Evolutionary conservation across 148 eudicot genomes (phyloP).

Genomic region (Cornus kousa): DNA sequence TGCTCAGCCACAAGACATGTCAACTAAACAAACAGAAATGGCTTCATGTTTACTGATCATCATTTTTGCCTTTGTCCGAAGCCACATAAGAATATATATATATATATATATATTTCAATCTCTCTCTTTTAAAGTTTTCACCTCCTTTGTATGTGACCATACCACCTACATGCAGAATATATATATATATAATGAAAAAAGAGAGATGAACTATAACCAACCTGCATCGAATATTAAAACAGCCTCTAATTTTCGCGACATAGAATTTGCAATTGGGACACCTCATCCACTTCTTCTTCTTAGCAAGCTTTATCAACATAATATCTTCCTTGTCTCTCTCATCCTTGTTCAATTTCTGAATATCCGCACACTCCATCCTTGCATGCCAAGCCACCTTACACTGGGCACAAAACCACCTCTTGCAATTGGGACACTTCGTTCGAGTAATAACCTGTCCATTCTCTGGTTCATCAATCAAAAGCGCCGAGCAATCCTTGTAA

Average conservation of each 20-base stretch:
- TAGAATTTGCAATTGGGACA: slow-evolving; percentile 60
- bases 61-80: no score
- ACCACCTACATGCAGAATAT: no score
- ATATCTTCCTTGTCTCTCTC: slow-evolving; percentile 57
- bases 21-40: background rate
- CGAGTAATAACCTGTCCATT: slow-evolving; percentile 22
- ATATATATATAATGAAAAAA: background rate
- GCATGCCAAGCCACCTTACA: slow-evolving; percentile 68
- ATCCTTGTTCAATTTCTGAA: slow-evolving; percentile 40
- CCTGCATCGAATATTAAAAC: slow-evolving; percentile 64
- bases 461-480: slow-evolving; percentile 39
- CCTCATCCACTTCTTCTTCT: slow-evolving; percentile 54
- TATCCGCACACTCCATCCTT: slow-evolving; percentile 47
- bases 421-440: slow-evolving; percentile 54
- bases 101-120: no score
- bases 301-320: slow-evolving; percentile 53
- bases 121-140: no score
- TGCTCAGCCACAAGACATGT: background rate
- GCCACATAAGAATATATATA: no score
- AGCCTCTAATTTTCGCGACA: slow-evolving; percentile 58
- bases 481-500: slow-evolving; percentile 47
- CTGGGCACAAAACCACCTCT: slow-evolving; percentile 55
- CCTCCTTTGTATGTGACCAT: no score
- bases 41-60: background rate
- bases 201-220: slow-evolving; percentile 2